Percentiles rank a stretch among this genome's conserved stretches.
Evolutionary conservation across 2,329 filamentous ascomycete species (phyloP).

Genomic region (Venturia nashicola): DNA sequence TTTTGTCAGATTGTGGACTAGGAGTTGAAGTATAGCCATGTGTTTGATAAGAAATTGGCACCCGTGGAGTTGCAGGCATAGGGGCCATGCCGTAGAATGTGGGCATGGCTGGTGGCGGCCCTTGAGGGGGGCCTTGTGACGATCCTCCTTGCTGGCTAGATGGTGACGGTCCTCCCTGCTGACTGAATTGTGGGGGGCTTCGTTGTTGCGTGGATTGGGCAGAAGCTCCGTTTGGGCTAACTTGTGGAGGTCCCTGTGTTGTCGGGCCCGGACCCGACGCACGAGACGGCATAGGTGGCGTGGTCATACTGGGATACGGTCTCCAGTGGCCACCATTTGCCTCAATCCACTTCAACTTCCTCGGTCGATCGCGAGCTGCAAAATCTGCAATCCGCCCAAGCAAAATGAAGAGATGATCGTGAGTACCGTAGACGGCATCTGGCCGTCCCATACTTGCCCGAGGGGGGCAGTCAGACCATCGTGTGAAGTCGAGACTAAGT

Average conservation of each 20-base stretch:
- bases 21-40: conserved; percentile 8
- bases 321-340: conserved; percentile 45
- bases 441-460: conserved; percentile 65
- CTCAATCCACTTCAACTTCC: conserved; percentile 61
- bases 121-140: conserved; percentile 7
- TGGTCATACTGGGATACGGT: conserved; percentile 29
- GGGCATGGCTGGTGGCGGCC: conserved; percentile 11
- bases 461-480: conserved; percentile 81
- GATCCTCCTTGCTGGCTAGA: conserved; percentile 10
- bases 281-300: conserved; percentile 10
- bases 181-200: conserved; percentile 11
- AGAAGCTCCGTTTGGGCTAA: neutral
- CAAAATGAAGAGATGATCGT: conserved; percentile 75
- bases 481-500: conserved; percentile 60
- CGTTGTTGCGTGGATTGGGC: neutral
- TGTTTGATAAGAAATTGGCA: conserved; percentile 28
- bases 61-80: conserved; percentile 25
- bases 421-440: conserved; percentile 75
- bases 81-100: conserved; percentile 41
- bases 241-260: neutral
- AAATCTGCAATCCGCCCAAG: conserved; percentile 72
- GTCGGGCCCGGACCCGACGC: neutral
- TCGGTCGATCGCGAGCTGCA: conserved; percentile 58
- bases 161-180: neutral
- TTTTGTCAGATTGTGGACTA: conserved; percentile 8